A percentile compares a stretch with the other conserved stretches of the same genome.
Evolutionary conservation across 345 rosid genomes (phyloP).

Genomic region (Acer campestre): DNA sequence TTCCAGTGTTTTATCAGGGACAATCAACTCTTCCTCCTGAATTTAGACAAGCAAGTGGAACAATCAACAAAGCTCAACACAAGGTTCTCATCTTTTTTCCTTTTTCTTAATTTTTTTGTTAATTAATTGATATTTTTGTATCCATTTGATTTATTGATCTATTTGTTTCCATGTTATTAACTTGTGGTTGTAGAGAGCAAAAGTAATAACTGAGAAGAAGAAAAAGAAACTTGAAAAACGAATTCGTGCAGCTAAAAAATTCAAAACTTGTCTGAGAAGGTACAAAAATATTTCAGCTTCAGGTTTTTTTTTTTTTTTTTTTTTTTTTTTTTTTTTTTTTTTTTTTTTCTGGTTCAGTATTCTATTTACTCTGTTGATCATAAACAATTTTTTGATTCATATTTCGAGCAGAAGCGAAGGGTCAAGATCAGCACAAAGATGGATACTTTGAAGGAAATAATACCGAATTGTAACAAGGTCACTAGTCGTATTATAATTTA

Average conservation of each 20-base stretch:
- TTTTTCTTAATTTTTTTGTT: too few relatives aligned
- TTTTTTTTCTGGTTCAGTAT: background rate
- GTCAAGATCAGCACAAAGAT: slow-evolving; percentile 25
- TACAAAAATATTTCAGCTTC: background rate
- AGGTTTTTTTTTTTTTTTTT: too few relatives aligned
- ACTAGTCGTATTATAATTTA: too few relatives aligned
- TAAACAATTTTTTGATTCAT: background rate
- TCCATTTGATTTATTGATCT: too few relatives aligned
- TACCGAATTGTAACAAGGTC: slow-evolving; percentile 34
- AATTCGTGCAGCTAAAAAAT: slow-evolving; percentile 25
- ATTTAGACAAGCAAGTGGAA: background rate
- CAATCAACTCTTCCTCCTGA: too few relatives aligned
- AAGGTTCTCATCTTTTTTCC: background rate
- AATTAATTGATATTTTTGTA: too few relatives aligned
- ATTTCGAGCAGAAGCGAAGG: slow-evolving; percentile 23
- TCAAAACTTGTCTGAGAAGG: slow-evolving; percentile 34
- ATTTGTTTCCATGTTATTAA: too few relatives aligned
- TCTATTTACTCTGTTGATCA: too few relatives aligned
- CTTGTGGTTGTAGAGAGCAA: background rate
- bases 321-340: too few relatives aligned
- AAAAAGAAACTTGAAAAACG: slow-evolving; percentile 15
- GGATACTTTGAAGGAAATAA: slow-evolving; percentile 25
- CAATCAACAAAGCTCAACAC: background rate
- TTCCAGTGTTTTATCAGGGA: too few relatives aligned
- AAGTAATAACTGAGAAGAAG: background rate